A percentile compares a stretch with the other conserved stretches of the same genome.
Evolutionary conservation across 2,329 filamentous ascomycete species (phyloP).

Genomic region (Verticillium isaacii): DNA sequence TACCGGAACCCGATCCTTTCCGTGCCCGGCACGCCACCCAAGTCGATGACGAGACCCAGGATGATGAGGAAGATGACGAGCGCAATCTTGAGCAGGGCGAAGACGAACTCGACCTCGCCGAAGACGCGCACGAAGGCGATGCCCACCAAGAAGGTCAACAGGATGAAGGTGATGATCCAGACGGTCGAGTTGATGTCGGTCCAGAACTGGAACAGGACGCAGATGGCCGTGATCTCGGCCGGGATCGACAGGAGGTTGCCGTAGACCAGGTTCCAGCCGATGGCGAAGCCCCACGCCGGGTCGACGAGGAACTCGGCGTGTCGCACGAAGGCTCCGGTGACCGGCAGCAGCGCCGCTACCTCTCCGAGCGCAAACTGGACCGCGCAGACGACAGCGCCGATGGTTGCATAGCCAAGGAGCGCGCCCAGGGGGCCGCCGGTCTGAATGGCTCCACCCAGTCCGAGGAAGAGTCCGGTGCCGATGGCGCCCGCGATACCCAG

Average conservation of each 20-base stretch:
- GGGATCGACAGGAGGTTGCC: slow-evolving; percentile 50
- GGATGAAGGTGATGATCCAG: slow-evolving; percentile 47
- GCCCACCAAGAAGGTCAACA: slow-evolving; percentile 51
- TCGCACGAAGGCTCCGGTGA: slow-evolving; percentile 59
- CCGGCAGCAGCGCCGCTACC: slow-evolving; percentile 54
- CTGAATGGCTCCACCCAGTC: slow-evolving; percentile 48
- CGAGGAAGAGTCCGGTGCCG: slow-evolving; percentile 57
- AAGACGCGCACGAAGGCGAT: slow-evolving; percentile 53
- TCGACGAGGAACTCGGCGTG: slow-evolving; percentile 58
- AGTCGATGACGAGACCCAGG: slow-evolving; percentile 42
- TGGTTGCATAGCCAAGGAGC: slow-evolving; percentile 48
- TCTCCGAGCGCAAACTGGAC: slow-evolving; percentile 58
- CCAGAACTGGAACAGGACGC: slow-evolving; percentile 61
- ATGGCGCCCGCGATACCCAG: slow-evolving; percentile 58
- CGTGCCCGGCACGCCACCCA: slow-evolving; percentile 38
- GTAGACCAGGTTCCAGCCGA: slow-evolving; percentile 52
- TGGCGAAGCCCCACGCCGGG: slow-evolving; percentile 52
- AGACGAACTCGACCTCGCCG: slow-evolving; percentile 53
- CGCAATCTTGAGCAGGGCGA: slow-evolving; percentile 43
- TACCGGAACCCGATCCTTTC: slow-evolving; percentile 40
- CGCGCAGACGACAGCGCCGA: slow-evolving; percentile 52
- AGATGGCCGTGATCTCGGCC: slow-evolving; percentile 58
- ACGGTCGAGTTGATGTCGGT: slow-evolving; percentile 49
- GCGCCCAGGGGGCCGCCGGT: slow-evolving; percentile 44
- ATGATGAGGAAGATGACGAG: slow-evolving; percentile 45